Base-by-base conservation (phyloP, 345 rosid species). In the Acer saccharum region DNA sequence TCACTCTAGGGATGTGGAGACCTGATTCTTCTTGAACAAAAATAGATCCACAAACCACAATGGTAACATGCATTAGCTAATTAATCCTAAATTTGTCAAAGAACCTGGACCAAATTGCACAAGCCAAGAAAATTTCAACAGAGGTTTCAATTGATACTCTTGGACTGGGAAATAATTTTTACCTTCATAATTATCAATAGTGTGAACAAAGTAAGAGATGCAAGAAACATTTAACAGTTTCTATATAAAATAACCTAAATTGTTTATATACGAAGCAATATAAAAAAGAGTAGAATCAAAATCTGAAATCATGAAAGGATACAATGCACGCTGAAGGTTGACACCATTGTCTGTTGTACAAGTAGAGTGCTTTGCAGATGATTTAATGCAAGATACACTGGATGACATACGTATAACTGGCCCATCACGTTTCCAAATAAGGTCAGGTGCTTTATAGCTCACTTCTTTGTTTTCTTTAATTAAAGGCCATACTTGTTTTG, bases 331-430 rank as follows among this genome's bases (percentile, higher is more conserved):
- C 44, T 72, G 88, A 57, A 77, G 27, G 35, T 62, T 62, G 48
- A 78, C 70, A 74, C 39, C 80, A 68, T 74, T 41, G 65, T 77
- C 86, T 79, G 43, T 39, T 63, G 75, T 68, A 11, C 18, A 35
- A 75, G 67, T 29, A 54, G 82, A 72, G 70, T 78, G 76, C 75
- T 74, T 86, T 71, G 84, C 84, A 43, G 76, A 80, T 62, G 82
- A 71, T 77, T 85, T 85, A 58, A 94, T 85, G 72, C 87, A 89
- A 77, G 98, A 86, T 71, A 94, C 81, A 78, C 76, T 79, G 16
- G 98, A 91, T 39, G 83, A 29, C 60, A 87, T 69, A 10, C 44
- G 75, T 12, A 81, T 16, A 12, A 73, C 81, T 67, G 85, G 76
- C 66, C 57, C 62, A 27, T 75, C 29, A 75, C 84, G 86, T 81